Conservation (phyloP, 345 rosid genomes). For the Aquilaria malaccensis region DNA sequence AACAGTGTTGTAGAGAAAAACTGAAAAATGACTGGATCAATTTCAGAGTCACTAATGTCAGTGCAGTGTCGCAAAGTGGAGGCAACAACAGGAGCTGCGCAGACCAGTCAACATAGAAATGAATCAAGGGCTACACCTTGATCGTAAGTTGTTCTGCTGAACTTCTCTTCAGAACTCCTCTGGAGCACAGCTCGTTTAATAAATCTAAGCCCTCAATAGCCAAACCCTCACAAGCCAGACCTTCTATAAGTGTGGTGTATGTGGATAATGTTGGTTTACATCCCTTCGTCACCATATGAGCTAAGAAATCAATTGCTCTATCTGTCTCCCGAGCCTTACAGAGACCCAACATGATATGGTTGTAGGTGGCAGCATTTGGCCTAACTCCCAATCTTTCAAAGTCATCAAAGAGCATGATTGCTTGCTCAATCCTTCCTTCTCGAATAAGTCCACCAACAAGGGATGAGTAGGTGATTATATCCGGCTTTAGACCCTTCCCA, state of each 20-base stretch:
- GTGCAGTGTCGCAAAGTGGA: not conserved
- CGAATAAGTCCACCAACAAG: constrained; percentile 80
- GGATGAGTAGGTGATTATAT: constrained; percentile 63
- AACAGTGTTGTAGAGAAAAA: not conserved
- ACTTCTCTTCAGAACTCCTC: constrained; percentile 61
- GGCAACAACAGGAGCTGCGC: constrained; percentile 4
- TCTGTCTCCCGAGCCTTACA: constrained; percentile 67
- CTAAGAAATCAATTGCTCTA: constrained; percentile 82
- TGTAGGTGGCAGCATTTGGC: constrained; percentile 66
- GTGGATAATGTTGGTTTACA: constrained; percentile 76
- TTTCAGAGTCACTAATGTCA: too few relatives aligned
- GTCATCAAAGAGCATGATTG: constrained; percentile 64
- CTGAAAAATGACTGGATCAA: not conserved
- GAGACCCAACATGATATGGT: constrained; percentile 67
- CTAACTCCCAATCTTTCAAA: constrained; percentile 57
- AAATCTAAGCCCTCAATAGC: constrained; percentile 72
- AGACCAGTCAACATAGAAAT: constrained; percentile 1
- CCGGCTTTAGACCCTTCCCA: constrained; percentile 65
- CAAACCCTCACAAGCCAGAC: constrained; percentile 75
- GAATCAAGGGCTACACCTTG: constrained; percentile 35
- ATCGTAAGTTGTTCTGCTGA: constrained; percentile 64
- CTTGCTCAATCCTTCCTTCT: constrained; percentile 78
- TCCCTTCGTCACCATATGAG: constrained; percentile 64
- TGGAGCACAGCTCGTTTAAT: constrained; percentile 52
- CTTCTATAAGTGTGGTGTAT: constrained; percentile 77